A percentile compares a stretch with the other conserved stretches of the same genome.
These are phyloP conservation scores for Scedosporium boydii DNA, from an alignment of 2,329 filamentous ascomycete genomes.

Conservation along the genomic window DNA sequence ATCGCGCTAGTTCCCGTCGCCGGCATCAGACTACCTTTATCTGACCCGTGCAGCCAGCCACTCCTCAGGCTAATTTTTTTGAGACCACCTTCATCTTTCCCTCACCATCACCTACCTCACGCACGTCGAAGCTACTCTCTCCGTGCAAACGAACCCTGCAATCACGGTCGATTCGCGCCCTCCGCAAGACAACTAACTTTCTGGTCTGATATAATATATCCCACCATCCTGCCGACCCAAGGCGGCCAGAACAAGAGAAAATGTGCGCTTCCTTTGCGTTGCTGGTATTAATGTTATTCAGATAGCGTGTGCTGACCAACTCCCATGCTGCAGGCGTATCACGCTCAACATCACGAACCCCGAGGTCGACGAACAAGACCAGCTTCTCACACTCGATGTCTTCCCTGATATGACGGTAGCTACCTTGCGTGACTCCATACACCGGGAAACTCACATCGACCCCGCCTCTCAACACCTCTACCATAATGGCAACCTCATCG, in stretches of 20 bases:
- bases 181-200: neutral
- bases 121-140: neutral
- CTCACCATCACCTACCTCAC: neutral
- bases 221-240: neutral
- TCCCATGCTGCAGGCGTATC: conserved; percentile 57
- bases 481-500: conserved; percentile 76
- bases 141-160: neutral
- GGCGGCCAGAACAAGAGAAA: neutral
- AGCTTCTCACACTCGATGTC: conserved; percentile 74
- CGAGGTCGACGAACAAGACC: conserved; percentile 49
- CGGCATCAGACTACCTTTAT: neutral
- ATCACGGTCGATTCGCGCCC: neutral
- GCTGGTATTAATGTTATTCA: neutral
- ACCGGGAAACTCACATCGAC: conserved; percentile 70
- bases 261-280: neutral
- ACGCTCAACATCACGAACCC: conserved; percentile 76
- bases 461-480: conserved; percentile 72
- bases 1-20: neutral
- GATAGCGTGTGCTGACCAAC: neutral
- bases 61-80: neutral
- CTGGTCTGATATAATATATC: neutral
- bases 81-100: neutral
- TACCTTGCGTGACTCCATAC: conserved; percentile 78
- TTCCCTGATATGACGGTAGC: conserved; percentile 73
- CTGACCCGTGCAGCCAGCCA: neutral